Percentiles rank a stretch among this genome's conserved stretches.
phyloP scores from a whole-genome alignment of 306 rosid species.

The Aeschynomene evenia region DNA sequence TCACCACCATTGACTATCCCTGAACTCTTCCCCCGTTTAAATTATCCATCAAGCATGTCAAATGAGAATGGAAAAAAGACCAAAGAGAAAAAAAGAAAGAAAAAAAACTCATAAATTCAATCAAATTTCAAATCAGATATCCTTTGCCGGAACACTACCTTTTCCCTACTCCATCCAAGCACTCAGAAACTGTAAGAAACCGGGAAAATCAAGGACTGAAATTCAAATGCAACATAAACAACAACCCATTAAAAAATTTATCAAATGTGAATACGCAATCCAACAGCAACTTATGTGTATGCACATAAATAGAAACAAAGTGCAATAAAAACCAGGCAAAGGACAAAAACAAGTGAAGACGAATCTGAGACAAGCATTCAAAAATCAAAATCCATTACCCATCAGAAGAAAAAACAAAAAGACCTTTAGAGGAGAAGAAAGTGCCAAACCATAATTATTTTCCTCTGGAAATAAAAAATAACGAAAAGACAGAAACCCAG shows the following conservation, averaged over 20 bases:
- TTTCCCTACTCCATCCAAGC: slow-evolving; percentile 18
- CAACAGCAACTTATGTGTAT: slow-evolving; percentile 14
- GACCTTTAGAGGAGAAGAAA: slow-evolving; percentile 32
- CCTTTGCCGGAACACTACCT: slow-evolving; percentile 28
- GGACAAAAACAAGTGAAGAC: slow-evolving; percentile 26
- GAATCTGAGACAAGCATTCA: slow-evolving; percentile 42
- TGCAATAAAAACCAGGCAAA: slow-evolving; percentile 29
- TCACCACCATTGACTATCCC: slow-evolving; percentile 9
- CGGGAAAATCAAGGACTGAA: not conserved
- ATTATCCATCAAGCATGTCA: slow-evolving; percentile 19
- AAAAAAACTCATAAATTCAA: slow-evolving; percentile 21
- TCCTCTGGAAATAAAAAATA: not conserved
- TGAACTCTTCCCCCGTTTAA: slow-evolving; percentile 6
- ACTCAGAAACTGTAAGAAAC: slow-evolving; percentile 21
- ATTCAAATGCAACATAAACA: slow-evolving; percentile 18
- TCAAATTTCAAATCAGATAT: slow-evolving; percentile 15
- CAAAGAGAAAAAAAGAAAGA: not conserved
- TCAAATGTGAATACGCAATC: slow-evolving; percentile 18
- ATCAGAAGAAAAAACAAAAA: slow-evolving; percentile 42
- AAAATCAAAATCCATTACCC: slow-evolving; percentile 39
- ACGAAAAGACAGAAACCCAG: slow-evolving; percentile 35
- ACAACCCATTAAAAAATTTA: slow-evolving; percentile 25
- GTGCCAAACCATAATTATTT: slow-evolving; percentile 31
- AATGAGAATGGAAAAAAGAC: not conserved
- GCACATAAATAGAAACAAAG: slow-evolving; percentile 29